phyloP scores from a whole-genome alignment of 2,329 filamentous ascomycete genomes.

The Pleomassaria siparia region DNA sequence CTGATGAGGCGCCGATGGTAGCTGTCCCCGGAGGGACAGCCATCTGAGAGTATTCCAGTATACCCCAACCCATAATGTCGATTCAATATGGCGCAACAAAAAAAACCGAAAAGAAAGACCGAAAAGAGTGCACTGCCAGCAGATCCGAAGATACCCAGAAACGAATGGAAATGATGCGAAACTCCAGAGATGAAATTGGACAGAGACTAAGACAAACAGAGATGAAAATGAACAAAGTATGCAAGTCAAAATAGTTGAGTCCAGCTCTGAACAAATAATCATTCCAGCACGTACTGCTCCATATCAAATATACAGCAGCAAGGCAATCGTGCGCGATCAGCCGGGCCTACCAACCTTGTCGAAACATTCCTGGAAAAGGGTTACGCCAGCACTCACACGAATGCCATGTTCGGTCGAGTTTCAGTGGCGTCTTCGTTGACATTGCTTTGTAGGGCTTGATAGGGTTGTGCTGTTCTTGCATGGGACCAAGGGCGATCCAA shows the following conservation, averaged over 20 bases:
- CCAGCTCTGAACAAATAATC: constrained; percentile 9
- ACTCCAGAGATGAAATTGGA: not conserved
- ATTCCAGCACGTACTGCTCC: not conserved
- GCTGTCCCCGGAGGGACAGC: constrained; percentile 34
- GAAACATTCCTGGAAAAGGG: constrained; percentile 18
- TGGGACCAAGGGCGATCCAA: constrained; percentile 1
- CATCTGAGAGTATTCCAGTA: constrained; percentile 34
- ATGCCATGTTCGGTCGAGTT: constrained; percentile 6
- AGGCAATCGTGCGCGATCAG: constrained; percentile 8
- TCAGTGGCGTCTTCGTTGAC: constrained; percentile 9
- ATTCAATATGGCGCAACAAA: not conserved
- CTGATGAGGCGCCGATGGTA: constrained; percentile 22
- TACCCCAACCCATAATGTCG: constrained; percentile 30
- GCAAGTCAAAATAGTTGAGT: constrained; percentile 6
- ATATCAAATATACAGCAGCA: constrained; percentile 15
- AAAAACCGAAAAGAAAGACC: not conserved
- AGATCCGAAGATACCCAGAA: constrained; percentile 12
- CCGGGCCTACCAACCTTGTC: constrained; percentile 8
- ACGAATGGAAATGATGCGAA: constrained; percentile 6
- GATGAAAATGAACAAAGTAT: constrained; percentile 6
- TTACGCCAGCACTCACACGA: constrained; percentile 8
- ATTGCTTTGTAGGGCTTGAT: constrained; percentile 8
- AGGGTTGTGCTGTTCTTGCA: constrained; percentile 8
- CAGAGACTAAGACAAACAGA: constrained; percentile 3
- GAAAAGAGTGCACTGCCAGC: constrained; percentile 25